A percentile compares a stretch with the other conserved stretches of the same genome.
phyloP scores from a whole-genome alignment of 192 early-diverging fungal species.

The Coemansia sp. region DNA sequence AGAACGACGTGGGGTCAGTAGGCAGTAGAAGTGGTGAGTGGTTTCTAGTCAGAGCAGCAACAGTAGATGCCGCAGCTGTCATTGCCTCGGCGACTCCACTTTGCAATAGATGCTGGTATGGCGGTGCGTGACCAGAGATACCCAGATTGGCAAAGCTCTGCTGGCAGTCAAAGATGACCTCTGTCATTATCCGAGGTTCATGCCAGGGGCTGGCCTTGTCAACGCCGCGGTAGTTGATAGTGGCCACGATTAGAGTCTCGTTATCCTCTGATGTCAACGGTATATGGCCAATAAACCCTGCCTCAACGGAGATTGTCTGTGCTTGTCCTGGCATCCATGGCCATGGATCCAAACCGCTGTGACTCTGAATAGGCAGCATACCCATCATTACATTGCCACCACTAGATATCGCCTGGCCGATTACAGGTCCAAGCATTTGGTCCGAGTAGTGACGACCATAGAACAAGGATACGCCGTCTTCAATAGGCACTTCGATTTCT shows the following conservation, averaged over 20 bases:
- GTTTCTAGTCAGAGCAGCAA: neutral
- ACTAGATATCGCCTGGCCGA: conserved; percentile 15
- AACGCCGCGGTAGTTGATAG: conserved; percentile 1
- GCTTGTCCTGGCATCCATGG: conserved; percentile 20
- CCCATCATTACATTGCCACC: conserved; percentile 8
- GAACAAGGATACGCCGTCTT: neutral
- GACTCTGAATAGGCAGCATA: conserved; percentile 11
- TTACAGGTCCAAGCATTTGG: neutral
- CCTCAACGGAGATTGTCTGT: neutral
- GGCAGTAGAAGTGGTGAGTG: neutral
- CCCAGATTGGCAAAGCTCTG: conserved; percentile 16
- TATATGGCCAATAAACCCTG: conserved; percentile 14
- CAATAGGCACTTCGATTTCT: conserved; percentile 7
- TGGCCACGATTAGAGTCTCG: conserved; percentile 5
- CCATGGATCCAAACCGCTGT: conserved; percentile 37
- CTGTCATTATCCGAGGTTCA: conserved; percentile 33
- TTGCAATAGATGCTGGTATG: conserved; percentile 4
- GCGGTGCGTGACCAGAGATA: conserved; percentile 8
- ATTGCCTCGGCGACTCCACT: neutral
- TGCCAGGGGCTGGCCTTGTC: conserved; percentile 24
- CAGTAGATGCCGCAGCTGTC: neutral
- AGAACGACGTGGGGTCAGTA: neutral
- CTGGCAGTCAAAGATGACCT: conserved; percentile 17
- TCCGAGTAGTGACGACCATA: conserved; percentile 6
- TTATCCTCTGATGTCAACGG: conserved; percentile 14